A percentile compares a stretch with the other conserved stretches of the same genome.
phyloP scores from a whole-genome alignment of 257 asterid species.

The Gentiana dahurica region DNA sequence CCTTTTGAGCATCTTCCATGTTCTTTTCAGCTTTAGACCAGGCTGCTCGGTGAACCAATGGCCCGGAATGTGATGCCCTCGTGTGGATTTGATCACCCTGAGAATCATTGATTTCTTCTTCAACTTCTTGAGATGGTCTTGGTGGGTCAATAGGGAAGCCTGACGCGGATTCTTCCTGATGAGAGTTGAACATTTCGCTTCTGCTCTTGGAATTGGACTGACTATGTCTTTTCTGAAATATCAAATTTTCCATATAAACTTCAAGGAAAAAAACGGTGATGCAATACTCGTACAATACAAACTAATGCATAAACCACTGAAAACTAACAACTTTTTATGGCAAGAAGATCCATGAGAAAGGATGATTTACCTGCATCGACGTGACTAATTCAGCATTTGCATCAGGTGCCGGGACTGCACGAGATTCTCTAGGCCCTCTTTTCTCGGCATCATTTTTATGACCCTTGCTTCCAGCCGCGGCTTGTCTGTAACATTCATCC shows the following conservation, averaged over 20 bases:
- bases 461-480: slow-evolving; percentile 45
- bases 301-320: no score
- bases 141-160: slow-evolving; percentile 98
- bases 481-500: slow-evolving; percentile 23
- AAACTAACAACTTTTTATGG: no score
- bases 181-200: slow-evolving; percentile 92
- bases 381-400: slow-evolving; percentile 23
- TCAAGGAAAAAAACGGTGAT: neutral
- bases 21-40: slow-evolving; percentile 71
- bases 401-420: slow-evolving; percentile 26
- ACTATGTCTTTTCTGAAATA: slow-evolving; percentile 62
- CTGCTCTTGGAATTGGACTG: slow-evolving; percentile 83
- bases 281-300: no score
- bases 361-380: slow-evolving; percentile 19
- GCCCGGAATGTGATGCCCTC: slow-evolving; percentile 95
- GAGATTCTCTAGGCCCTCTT: slow-evolving; percentile 20
- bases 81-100: slow-evolving; percentile 37
- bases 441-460: slow-evolving; percentile 14
- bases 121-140: slow-evolving; percentile 59
- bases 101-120: slow-evolving; percentile 42
- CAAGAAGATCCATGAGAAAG: no score
- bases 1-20: slow-evolving; percentile 55
- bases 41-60: slow-evolving; percentile 77
- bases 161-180: slow-evolving; percentile 80
- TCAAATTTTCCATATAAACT: slow-evolving; percentile 12